Base-by-base conservation (phyloP, 164 flowering plant species). In the Kingdonia uniflora region DNA sequence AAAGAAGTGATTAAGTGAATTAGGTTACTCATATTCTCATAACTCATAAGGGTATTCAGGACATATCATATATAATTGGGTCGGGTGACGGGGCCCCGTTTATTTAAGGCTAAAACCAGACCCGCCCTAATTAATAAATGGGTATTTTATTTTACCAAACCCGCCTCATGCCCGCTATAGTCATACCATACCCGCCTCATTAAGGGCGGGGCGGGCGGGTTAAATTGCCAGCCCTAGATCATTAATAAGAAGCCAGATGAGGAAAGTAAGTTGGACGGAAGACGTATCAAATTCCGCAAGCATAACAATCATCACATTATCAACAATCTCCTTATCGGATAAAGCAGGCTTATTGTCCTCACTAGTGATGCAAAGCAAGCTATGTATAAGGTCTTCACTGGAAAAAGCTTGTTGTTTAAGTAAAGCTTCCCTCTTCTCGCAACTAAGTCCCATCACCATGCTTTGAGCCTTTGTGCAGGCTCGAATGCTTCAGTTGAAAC, bases 261-360 rank as follows among this genome's bases (percentile, higher is more conserved):
- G 24, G 67, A 81, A 79, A 39, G 87, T 78, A 17, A 81, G 50
- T 6, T 79, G 60, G 29, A 70, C 47, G 0, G 82, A 63, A 0
- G 84, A 68, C 23, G 84, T 77, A 49, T 81, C 87, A 49, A 76
- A 59, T 44, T 90, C 87, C 0, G 85, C 90, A 20, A 67, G 50
- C 90, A 86, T 79, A 29, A 76, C 60, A 13, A 78, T 55, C 56
- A 65, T 48, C 19, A 56, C 70, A 58, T 86, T 83, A 55, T 83
- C 71, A 10, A 75, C 51, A 15, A 82, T 78, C 70, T 82, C 85
- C 33, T 71, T 40, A 22, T 82, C 87, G 13, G 75, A 57, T 20
- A 79, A 4, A 11, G 42, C 40, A 43, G 45, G 49, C 37, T 54
- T 15, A 24, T 44, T 51, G 19, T 59, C 49, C 20, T 69, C 67